A percentile compares a stretch with the other conserved stretches of the same genome.
Evolutionary conservation across 192 early-diverging fungal species (phyloP).

Genomic region (Bifiguratus adelaidae): DNA sequence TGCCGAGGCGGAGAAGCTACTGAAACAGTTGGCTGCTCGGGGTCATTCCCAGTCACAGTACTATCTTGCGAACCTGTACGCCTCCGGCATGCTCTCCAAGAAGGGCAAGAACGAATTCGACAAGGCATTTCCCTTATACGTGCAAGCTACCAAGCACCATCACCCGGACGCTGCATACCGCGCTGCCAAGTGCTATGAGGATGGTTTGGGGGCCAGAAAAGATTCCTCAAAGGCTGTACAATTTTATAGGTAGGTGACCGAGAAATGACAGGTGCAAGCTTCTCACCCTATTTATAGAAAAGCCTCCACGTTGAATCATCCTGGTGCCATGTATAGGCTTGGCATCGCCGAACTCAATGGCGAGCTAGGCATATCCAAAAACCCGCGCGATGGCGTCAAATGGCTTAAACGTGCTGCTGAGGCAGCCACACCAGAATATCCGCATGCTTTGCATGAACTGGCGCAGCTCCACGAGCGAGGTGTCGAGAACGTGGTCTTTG

Average conservation of each 20-base stretch:
- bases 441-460: conserved; percentile 48
- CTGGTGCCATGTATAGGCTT: conserved; percentile 53
- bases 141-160: conserved; percentile 56
- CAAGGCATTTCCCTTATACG: conserved; percentile 56
- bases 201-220: conserved; percentile 50
- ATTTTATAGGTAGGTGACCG: conserved; percentile 48
- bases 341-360: conserved; percentile 50
- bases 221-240: conserved; percentile 46
- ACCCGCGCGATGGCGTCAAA: conserved; percentile 46
- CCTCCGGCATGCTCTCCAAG: conserved; percentile 48
- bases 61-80: conserved; percentile 56
- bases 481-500: conserved; percentile 44
- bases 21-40: conserved; percentile 41
- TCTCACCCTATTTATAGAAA: conserved; percentile 25
- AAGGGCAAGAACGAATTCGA: conserved; percentile 56
- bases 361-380: conserved; percentile 36
- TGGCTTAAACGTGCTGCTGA: conserved; percentile 49
- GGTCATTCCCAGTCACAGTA: conserved; percentile 64
- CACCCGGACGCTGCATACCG: conserved; percentile 57
- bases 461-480: conserved; percentile 45
- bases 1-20: conserved; percentile 56
- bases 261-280: background rate
- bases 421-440: conserved; percentile 42
- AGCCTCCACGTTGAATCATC: conserved; percentile 55
- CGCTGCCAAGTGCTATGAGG: conserved; percentile 52